Percentiles rank a stretch among this genome's conserved stretches.
These are phyloP conservation scores for Chlamydomonas incerta DNA, from an alignment of 139 green algal genomes.

Conservation along the genomic window DNA sequence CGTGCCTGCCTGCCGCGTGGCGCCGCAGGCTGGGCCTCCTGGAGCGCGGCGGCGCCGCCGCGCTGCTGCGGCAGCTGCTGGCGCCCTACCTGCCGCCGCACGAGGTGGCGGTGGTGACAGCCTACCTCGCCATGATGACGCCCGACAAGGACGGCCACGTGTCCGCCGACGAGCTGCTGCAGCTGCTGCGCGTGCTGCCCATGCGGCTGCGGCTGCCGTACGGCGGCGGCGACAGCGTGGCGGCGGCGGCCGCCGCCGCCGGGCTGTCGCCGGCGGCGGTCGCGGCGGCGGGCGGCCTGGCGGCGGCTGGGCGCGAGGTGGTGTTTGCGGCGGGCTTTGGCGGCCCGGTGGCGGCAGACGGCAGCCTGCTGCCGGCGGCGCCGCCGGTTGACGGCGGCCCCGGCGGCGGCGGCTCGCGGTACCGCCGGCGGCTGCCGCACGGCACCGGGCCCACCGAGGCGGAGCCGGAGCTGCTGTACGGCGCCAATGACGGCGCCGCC, in stretches of 20 bases:
- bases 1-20: too few species aligned
- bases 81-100: background rate
- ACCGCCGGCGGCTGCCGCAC: background rate
- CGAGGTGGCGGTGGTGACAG: background rate
- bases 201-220: slow-evolving; percentile 26
- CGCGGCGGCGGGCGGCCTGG: background rate
- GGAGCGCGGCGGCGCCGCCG: background rate
- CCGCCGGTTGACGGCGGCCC: background rate
- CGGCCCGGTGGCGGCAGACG: slow-evolving; percentile 5
- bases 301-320: background rate
- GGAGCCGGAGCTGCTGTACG: slow-evolving; percentile 28
- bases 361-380: background rate
- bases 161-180: slow-evolving; percentile 29
- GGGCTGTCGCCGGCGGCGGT: background rate
- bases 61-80: slow-evolving; percentile 1
- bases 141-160: slow-evolving; percentile 27
- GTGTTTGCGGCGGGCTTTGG: slow-evolving; percentile 31
- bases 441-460: background rate
- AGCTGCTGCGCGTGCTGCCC: slow-evolving; percentile 38
- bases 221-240: background rate
- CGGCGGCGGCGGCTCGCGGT: background rate
- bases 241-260: too few species aligned
- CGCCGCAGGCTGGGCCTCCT: slow-evolving; percentile 8
- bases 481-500: slow-evolving; percentile 29
- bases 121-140: slow-evolving; percentile 23